Evolutionary conservation across 352 stramenopile species (phyloP), one percentile per base, ranked within the genome.

Genomic region (Achlya hypogyna): DNA sequence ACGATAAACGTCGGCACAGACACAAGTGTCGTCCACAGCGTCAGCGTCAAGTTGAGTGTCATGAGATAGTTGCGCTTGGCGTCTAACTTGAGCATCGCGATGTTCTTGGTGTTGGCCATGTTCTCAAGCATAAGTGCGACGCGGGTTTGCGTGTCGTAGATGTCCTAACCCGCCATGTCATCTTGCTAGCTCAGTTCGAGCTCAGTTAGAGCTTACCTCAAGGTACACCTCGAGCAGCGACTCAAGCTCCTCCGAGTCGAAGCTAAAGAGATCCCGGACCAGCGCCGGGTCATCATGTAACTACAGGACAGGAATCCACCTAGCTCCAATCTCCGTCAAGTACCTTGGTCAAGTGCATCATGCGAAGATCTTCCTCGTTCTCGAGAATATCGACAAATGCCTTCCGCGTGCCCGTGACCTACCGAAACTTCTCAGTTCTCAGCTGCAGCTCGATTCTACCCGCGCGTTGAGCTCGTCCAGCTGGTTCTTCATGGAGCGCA

Each of bases 41-140:
- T 86, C 72, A 91, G 87, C 20, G 88, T 70, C 31, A 91, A 72
- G 65, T 89, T 78, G 27, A 87, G 76, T 10, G 75, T 77, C 16
- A 90, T 76, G 66, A 91, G 71, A 65, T 91, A 91, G 70, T 91
- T 91, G 78, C 82, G 78, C 75, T 82, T 87, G 64, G 79, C 84
- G 69, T 88, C 82, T 18, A 91, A 71, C 65, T 88, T 88, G 45
- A 91, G 69, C 78, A 80, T 91, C 23, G 88, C 81, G 27, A 91
- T 69, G 42, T 73, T 88, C 69, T 89, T 77, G 4, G 82, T 88
- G 53, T 88, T 91, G 23, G 81, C 76, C 45, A 91, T 87, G 32
- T 82, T 79, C 49, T 91, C 75, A 51, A 86, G 79, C 75, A 92
- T 79, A 31, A 92, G 63, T n/a, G 69, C 74, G 1, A 77, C 79